A percentile compares a stretch with the other conserved stretches of the same genome.
phyloP scores from a whole-genome alignment of 192 early-diverging fungal genomes.

The Chytriomyces sp. region DNA sequence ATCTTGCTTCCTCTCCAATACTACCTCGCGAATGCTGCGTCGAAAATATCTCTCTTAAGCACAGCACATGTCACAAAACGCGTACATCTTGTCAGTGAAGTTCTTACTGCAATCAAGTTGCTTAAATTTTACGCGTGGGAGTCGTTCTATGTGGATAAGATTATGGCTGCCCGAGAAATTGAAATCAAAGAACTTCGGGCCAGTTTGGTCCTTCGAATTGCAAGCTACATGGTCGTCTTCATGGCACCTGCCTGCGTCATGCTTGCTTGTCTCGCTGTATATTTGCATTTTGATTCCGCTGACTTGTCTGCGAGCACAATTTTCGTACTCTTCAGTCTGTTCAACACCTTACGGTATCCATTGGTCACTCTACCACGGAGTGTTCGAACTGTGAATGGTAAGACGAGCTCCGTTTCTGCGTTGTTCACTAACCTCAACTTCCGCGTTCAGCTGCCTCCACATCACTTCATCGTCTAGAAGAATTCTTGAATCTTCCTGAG shows the following conservation, averaged over 20 bases:
- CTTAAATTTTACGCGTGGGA: constrained; percentile 84
- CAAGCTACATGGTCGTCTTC: constrained; percentile 65
- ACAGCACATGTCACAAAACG: constrained; percentile 67
- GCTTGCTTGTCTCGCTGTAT: constrained; percentile 41
- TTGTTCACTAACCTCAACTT: constrained; percentile 6
- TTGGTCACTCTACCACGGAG: constrained; percentile 67
- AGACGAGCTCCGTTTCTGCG: not conserved
- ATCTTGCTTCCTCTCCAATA: constrained; percentile 67
- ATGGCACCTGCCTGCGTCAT: constrained; percentile 60
- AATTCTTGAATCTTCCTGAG: constrained; percentile 63
- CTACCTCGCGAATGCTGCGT: constrained; percentile 53
- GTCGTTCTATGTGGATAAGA: constrained; percentile 56
- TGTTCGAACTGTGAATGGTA: constrained; percentile 55
- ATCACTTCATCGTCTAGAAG: constrained; percentile 60
- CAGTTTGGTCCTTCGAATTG: constrained; percentile 58
- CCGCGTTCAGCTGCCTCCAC: constrained; percentile 48
- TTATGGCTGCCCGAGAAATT: constrained; percentile 49
- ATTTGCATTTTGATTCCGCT: not conserved
- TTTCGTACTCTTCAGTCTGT: constrained; percentile 66
- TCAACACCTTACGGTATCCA: constrained; percentile 75
- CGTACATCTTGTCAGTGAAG: constrained; percentile 73
- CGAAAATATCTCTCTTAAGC: constrained; percentile 48
- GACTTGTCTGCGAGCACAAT: constrained; percentile 42
- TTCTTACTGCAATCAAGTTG: constrained; percentile 75
- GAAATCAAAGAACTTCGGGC: constrained; percentile 57